These are phyloP conservation scores for Trichoderma hamatum DNA, from an alignment of 2,329 filamentous ascomycete species.

Conservation along the genomic window DNA sequence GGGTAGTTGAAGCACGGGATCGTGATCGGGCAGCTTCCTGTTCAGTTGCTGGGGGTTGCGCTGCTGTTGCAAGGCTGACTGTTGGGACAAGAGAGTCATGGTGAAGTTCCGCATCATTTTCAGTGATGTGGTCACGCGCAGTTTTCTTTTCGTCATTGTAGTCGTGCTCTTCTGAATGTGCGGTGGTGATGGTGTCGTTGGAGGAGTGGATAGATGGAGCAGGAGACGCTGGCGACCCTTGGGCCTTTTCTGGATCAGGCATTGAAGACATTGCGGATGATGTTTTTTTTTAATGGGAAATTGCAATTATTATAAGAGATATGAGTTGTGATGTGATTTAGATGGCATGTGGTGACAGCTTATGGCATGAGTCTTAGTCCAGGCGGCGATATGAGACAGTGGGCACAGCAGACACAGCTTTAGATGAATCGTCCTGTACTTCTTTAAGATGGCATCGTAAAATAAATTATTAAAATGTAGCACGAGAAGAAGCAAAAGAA, in stretches of 20 bases:
- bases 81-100: constrained; percentile 21
- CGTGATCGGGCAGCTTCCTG: constrained; percentile 27
- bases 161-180: constrained; percentile 19
- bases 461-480: not conserved
- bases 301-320: not conserved
- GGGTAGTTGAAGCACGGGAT: constrained; percentile 45
- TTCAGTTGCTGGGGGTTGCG: not conserved
- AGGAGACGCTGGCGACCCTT: not conserved
- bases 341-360: not conserved
- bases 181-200: constrained; percentile 1
- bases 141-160: constrained; percentile 13
- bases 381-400: not conserved
- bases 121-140: not conserved
- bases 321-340: not conserved
- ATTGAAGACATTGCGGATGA: not conserved
- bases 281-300: not conserved
- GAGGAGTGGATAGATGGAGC: constrained; percentile 8
- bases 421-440: not conserved
- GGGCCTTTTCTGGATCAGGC: constrained; percentile 12
- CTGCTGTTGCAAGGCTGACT: constrained; percentile 3
- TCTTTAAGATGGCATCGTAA: not conserved
- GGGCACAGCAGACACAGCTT: not conserved
- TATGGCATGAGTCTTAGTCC: not conserved
- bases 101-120: constrained; percentile 4
- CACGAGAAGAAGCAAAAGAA: not conserved